These are phyloP conservation scores for Ogataea hybrid DNA, from an alignment of 1,139 yeast species.

Conservation along the genomic window DNA sequence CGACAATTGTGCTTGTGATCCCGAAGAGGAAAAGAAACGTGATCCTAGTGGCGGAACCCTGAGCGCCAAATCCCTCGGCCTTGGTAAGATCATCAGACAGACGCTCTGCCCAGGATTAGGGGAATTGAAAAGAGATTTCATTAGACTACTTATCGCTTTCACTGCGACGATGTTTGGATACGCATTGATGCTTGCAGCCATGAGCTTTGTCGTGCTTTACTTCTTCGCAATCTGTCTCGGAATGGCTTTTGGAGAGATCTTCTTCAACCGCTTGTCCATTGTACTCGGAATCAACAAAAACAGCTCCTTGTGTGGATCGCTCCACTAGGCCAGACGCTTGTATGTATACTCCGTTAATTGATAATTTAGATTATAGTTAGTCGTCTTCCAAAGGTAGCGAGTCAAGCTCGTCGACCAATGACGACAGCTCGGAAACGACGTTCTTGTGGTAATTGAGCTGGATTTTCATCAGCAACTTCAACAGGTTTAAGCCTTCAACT, in stretches of 20 bases:
- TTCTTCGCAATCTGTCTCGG: slow-evolving; percentile 74
- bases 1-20: slow-evolving; percentile 30
- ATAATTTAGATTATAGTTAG: slow-evolving; percentile 18
- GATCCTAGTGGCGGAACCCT: slow-evolving; percentile 3
- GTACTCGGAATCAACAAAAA: slow-evolving; percentile 35
- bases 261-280: slow-evolving; percentile 55
- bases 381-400: slow-evolving; percentile 41
- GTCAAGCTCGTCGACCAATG: slow-evolving; percentile 41
- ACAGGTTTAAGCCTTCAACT: slow-evolving; percentile 56
- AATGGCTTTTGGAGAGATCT: slow-evolving; percentile 63
- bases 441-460: slow-evolving; percentile 67
- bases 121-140: slow-evolving; percentile 47
- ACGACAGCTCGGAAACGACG: slow-evolving; percentile 43
- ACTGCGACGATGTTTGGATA: slow-evolving; percentile 65
- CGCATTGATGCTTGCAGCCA: slow-evolving; percentile 74
- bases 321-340: slow-evolving; percentile 17
- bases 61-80: slow-evolving; percentile 1
- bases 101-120: slow-evolving; percentile 40
- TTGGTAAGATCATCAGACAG: slow-evolving; percentile 33
- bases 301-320: slow-evolving; percentile 26
- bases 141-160: slow-evolving; percentile 55
- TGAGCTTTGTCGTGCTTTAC: slow-evolving; percentile 64
- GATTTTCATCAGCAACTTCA: slow-evolving; percentile 62
- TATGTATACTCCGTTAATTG: neutral
- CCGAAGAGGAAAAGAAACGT: slow-evolving; percentile 24